These are phyloP conservation scores for Lasiodiplodia sp. DNA, from an alignment of 2,329 filamentous ascomycete species.

Conservation along the genomic window DNA sequence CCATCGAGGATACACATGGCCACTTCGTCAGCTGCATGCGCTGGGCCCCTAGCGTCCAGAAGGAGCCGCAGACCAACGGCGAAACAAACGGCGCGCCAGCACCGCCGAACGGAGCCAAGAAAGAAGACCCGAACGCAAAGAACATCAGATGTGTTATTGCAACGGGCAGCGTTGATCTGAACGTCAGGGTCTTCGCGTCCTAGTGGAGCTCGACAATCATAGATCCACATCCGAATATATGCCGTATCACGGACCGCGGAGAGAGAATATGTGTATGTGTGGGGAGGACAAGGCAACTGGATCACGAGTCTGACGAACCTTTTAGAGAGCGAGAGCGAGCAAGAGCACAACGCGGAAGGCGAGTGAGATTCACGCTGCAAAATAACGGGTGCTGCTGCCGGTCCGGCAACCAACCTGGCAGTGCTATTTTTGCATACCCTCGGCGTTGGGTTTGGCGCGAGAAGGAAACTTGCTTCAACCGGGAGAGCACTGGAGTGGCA, in stretches of 20 bases:
- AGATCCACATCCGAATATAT: conserved; percentile 19
- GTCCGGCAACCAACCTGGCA: conserved; percentile 7
- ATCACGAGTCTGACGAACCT: conserved; percentile 24
- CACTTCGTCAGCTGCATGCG: conserved; percentile 87
- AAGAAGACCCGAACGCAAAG: conserved; percentile 58
- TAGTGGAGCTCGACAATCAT: conserved; percentile 35
- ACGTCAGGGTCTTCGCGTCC: conserved; percentile 78
- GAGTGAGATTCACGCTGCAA: conserved; percentile 22
- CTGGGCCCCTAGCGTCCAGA: conserved; percentile 82
- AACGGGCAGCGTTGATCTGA: conserved; percentile 84
- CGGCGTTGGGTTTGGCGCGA: conserved; percentile 30
- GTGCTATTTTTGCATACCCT: conserved; percentile 30
- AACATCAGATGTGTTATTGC: conserved; percentile 86
- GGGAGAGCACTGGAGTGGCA: conserved; percentile 25
- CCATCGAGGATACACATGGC: conserved; percentile 76
- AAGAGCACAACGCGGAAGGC: conserved; percentile 22
- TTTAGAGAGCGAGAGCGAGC: conserved; percentile 7
- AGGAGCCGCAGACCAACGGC: conserved; percentile 58
- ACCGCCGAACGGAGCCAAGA: conserved; percentile 48
- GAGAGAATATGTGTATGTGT: conserved; percentile 14
- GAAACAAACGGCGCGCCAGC: conserved; percentile 34
- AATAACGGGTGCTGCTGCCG: conserved; percentile 8
- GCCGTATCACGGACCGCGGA: conserved; percentile 6
- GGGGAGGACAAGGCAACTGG: conserved; percentile 27
- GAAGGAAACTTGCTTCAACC: conserved; percentile 27